These are phyloP conservation scores for Alternaria incomplexa DNA, from an alignment of 2,329 filamentous ascomycete species.

Conservation along the genomic window DNA sequence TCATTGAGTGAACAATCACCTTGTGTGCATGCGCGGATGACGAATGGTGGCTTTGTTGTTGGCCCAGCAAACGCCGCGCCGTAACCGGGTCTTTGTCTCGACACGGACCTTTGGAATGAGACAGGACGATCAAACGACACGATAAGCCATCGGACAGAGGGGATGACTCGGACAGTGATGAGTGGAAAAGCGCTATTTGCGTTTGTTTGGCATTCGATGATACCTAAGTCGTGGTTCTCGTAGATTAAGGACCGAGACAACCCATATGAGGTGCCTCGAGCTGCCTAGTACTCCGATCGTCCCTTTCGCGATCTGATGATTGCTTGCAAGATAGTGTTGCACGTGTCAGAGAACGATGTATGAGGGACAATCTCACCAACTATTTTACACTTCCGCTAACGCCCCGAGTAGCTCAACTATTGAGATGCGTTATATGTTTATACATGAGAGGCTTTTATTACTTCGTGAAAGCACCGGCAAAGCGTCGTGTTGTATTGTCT, in stretches of 20 bases:
- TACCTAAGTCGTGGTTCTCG: slow-evolving; percentile 16
- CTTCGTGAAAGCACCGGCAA: not conserved
- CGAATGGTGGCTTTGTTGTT: slow-evolving; percentile 21
- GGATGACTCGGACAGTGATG: not conserved
- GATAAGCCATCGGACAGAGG: not conserved
- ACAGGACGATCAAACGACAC: not conserved
- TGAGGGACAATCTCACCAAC: slow-evolving; percentile 6
- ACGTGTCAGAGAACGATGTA: not conserved
- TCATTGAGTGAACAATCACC: slow-evolving; percentile 16
- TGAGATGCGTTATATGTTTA: slow-evolving; percentile 20
- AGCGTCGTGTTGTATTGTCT: slow-evolving; percentile 7
- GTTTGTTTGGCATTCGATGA: slow-evolving; percentile 14
- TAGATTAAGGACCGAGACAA: not conserved
- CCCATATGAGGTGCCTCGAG: not conserved
- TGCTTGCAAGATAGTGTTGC: not conserved
- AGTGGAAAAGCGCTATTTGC: slow-evolving; percentile 31
- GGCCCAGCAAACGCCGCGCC: slow-evolving; percentile 19
- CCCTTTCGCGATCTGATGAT: not conserved
- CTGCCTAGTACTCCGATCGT: not conserved
- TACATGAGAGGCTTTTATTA: slow-evolving; percentile 18
- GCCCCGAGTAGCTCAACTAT: slow-evolving; percentile 13
- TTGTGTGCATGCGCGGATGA: slow-evolving; percentile 29
- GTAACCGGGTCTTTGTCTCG: slow-evolving; percentile 17
- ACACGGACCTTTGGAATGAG: not conserved
- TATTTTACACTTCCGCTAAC: slow-evolving; percentile 38